A percentile compares a stretch with the other conserved stretches of the same genome.
Conservation (phyloP, 202 grass and related monocot genomes). For the Setaria italica region DNA sequence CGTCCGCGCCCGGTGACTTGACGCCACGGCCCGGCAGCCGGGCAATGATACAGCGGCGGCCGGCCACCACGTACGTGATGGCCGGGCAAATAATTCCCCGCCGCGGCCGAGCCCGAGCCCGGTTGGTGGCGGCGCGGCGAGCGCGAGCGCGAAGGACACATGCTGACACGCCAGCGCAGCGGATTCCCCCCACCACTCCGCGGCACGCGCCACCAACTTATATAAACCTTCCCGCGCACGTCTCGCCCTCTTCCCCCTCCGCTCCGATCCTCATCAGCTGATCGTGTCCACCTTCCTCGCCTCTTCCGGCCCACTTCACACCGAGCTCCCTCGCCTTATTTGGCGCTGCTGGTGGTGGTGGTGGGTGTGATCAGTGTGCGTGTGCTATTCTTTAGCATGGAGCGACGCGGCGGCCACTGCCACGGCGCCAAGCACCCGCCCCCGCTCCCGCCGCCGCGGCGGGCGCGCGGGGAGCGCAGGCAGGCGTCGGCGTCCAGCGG, state of each 20-base stretch:
- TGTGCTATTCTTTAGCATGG: neutral
- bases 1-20: slow-evolving; percentile 18
- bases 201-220: slow-evolving; percentile 47
- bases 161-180: slow-evolving; percentile 44
- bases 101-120: slow-evolving; percentile 1
- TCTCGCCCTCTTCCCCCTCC: slow-evolving; percentile 25
- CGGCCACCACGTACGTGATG: slow-evolving; percentile 10
- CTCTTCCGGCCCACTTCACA: slow-evolving; percentile 15
- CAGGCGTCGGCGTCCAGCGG: slow-evolving; percentile 31
- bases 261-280: neutral
- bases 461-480: slow-evolving; percentile 18
- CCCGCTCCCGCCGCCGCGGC: slow-evolving; percentile 37
- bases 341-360: neutral
- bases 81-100: slow-evolving; percentile 20
- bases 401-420: slow-evolving; percentile 13
- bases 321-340: neutral
- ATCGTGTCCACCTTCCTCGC: neutral
- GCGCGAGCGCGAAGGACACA: neutral
- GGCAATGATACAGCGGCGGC: neutral
- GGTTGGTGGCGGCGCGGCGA: slow-evolving; percentile 27
- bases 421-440: slow-evolving; percentile 44
- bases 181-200: slow-evolving; percentile 36
- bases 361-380: neutral
- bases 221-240: slow-evolving; percentile 50
- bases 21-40: neutral